Conservation (phyloP, 1,139 yeast species). For the Citeromyces siamensis region DNA sequence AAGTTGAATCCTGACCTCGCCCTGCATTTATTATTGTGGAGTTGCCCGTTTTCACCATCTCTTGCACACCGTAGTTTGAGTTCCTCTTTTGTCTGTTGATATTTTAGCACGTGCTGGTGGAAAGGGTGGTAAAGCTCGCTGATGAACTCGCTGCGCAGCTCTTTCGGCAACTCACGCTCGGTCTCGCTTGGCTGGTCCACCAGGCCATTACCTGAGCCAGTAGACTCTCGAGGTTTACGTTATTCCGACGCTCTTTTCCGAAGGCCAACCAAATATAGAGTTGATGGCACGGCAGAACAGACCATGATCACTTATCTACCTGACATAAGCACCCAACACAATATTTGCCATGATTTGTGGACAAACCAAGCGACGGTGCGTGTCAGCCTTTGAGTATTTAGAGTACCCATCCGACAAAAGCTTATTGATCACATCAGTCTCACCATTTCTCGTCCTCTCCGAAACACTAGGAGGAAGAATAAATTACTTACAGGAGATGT, state of each 20-base stretch:
- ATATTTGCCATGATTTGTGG: no score
- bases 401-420: no score
- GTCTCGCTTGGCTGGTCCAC: neutral
- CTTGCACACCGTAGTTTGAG: neutral
- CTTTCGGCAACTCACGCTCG: slow-evolving; percentile 10
- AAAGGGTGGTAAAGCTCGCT: slow-evolving; percentile 22
- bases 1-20: neutral
- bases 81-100: slow-evolving; percentile 22
- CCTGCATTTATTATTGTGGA: slow-evolving; percentile 2
- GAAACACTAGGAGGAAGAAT: no score
- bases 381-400: no score
- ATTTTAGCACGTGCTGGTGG: slow-evolving; percentile 23
- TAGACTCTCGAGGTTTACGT: neutral
- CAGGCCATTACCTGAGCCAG: neutral
- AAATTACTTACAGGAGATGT: no score
- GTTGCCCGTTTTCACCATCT: neutral
- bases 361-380: no score
- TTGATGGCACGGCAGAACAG: neutral
- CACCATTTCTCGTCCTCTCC: no score
- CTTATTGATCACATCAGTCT: no score
- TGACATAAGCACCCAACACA: no score
- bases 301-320: no score
- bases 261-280: neutral
- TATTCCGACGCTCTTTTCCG: neutral
- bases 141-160: slow-evolving; percentile 23